phyloP scores from a whole-genome alignment of 23 red algal species.

The Chondrus crispus region DNA sequence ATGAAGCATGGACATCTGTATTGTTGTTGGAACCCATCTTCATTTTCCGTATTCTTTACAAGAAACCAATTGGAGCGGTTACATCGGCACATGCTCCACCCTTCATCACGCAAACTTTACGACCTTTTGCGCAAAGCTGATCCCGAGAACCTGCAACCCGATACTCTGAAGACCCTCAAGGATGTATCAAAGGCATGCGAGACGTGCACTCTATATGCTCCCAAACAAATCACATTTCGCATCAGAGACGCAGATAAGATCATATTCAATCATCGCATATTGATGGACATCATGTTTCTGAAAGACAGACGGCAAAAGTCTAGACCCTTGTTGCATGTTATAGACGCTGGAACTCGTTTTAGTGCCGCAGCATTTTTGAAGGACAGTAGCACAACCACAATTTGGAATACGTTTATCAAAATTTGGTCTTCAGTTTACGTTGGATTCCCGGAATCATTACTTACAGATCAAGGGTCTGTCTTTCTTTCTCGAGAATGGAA shows the following conservation, averaged over 20 bases:
- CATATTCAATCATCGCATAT: neutral
- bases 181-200: neutral
- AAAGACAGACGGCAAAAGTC: neutral
- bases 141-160: neutral
- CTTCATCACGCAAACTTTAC: neutral
- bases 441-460: neutral
- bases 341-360: neutral
- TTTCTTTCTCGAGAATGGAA: neutral
- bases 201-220: neutral
- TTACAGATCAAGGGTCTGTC: conserved; percentile 6
- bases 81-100: neutral
- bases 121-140: neutral
- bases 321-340: neutral
- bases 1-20: neutral
- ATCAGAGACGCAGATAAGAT: neutral
- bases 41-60: neutral
- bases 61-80: neutral
- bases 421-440: neutral
- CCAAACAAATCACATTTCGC: neutral
- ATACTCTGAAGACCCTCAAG: neutral
- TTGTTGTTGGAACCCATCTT: neutral
- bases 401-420: neutral
- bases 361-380: neutral
- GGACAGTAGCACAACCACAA: neutral
- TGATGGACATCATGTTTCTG: neutral